Evolutionary conservation across 345 rosid species (phyloP).

Genomic region (Syzygium grande): DNA sequence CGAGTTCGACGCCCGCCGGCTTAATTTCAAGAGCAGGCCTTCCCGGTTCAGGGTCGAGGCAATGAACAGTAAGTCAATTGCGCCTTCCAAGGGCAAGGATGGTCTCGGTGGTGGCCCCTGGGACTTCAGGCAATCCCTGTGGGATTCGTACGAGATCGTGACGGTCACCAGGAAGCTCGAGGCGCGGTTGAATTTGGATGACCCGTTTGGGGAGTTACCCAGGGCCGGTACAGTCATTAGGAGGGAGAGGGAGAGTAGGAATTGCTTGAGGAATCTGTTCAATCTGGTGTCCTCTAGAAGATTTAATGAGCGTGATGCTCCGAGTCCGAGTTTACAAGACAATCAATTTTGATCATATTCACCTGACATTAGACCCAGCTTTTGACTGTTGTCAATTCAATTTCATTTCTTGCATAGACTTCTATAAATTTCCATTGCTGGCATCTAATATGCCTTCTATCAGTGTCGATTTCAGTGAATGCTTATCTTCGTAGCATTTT

Average conservation of each 20-base stretch:
- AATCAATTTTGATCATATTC: not conserved
- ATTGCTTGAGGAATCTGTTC: slow-evolving; percentile 62
- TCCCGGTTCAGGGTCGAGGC: slow-evolving; percentile 75
- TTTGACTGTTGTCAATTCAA: not conserved
- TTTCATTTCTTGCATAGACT: not conserved
- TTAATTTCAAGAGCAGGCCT: slow-evolving; percentile 33
- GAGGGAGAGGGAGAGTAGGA: slow-evolving; percentile 35
- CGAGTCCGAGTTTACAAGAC: not conserved
- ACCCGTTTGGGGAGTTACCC: slow-evolving; percentile 4
- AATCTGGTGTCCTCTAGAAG: slow-evolving; percentile 42
- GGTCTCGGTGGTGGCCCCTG: slow-evolving; percentile 12
- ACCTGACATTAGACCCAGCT: not conserved
- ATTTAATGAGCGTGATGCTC: slow-evolving; percentile 18
- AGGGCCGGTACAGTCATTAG: not conserved
- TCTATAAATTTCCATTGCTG: not conserved
- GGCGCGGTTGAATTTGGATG: slow-evolving; percentile 33
- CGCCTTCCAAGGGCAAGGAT: slow-evolving; percentile 1
- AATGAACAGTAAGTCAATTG: slow-evolving; percentile 1
- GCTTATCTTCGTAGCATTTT: not conserved
- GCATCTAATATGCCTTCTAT: not conserved
- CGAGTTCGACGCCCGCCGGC: slow-evolving; percentile 46
- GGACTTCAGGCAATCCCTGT: slow-evolving; percentile 68
- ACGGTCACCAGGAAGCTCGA: slow-evolving; percentile 50
- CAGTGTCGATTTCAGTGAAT: not conserved
- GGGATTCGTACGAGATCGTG: slow-evolving; percentile 80